A percentile compares a stretch with the other conserved stretches of the same genome.
These are phyloP conservation scores for Pichia occidentalis DNA, from an alignment of 805 yeast species.

Conservation along the genomic window DNA sequence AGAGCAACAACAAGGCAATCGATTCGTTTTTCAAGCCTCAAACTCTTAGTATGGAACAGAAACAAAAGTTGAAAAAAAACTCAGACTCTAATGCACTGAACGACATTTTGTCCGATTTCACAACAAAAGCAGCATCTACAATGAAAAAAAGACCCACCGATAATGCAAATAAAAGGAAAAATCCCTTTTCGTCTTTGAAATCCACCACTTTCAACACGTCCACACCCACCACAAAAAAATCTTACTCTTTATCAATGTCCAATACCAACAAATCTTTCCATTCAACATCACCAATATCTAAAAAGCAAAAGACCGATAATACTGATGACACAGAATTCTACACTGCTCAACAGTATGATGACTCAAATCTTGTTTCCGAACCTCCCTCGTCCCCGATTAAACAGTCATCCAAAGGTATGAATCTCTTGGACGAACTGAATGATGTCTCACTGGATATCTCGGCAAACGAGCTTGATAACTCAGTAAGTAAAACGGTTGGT, in stretches of 20 bases:
- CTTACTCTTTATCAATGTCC: conserved; percentile 28
- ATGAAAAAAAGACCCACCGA: conserved; percentile 20
- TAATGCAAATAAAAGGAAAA: conserved; percentile 16
- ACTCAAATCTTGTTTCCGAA: conserved; percentile 15
- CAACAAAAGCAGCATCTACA: conserved; percentile 21
- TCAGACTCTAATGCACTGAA: conserved; percentile 47
- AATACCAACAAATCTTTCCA: conserved; percentile 18
- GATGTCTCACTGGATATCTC: conserved; percentile 11
- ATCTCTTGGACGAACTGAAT: conserved; percentile 11
- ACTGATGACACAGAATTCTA: conserved; percentile 19
- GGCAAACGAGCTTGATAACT: conserved; percentile 1
- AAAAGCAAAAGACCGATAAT: conserved; percentile 21
- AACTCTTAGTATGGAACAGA: conserved; percentile 15
- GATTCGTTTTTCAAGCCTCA: conserved; percentile 37
- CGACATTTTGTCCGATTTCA: conserved; percentile 59
- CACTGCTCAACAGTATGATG: conserved; percentile 21
- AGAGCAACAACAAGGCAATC: conserved; percentile 18
- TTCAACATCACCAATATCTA: conserved; percentile 17
- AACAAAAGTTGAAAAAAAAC: conserved; percentile 20
- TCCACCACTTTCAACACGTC: conserved; percentile 13
- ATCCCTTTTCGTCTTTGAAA: conserved; percentile 27
- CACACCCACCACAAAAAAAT: conserved; percentile 16
- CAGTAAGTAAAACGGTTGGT: conserved; percentile 1
- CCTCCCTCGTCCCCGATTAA: conserved; percentile 30
- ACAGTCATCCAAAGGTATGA: not conserved